Evolutionary conservation across 805 yeast genomes (phyloP).

Genomic region (Cyberlindnera americana): DNA sequence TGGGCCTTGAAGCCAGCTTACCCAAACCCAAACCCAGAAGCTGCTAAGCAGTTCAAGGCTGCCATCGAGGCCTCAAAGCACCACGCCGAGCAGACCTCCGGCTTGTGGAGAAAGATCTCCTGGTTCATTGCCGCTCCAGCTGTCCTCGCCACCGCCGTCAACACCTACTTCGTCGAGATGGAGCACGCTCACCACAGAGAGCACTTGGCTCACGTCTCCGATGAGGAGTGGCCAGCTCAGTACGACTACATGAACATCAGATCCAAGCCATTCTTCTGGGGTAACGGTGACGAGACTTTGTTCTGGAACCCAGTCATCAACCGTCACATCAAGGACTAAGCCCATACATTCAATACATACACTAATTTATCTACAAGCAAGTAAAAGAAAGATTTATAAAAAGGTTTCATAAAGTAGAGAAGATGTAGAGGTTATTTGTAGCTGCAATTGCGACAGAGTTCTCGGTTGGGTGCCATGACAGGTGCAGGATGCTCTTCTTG

Average conservation of each 20-base stretch:
- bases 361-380: slow-evolving; percentile 1
- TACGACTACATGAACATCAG: slow-evolving; percentile 92
- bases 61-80: slow-evolving; percentile 60
- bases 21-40: slow-evolving; percentile 39
- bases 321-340: slow-evolving; percentile 60
- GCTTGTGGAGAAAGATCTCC: slow-evolving; percentile 83
- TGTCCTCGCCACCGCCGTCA: slow-evolving; percentile 68
- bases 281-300: slow-evolving; percentile 95
- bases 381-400: not conserved
- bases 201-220: slow-evolving; percentile 64
- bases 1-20: slow-evolving; percentile 47
- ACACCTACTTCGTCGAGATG: slow-evolving; percentile 76
- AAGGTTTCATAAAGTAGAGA: slow-evolving; percentile 60
- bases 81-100: slow-evolving; percentile 77
- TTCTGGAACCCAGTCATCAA: slow-evolving; percentile 95
- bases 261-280: slow-evolving; percentile 92
- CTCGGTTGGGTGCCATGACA: slow-evolving; percentile 98
- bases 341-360: not conserved
- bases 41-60: slow-evolving; percentile 63
- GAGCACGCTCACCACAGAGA: slow-evolving; percentile 90
- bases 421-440: slow-evolving; percentile 87
- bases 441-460: slow-evolving; percentile 98
- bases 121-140: slow-evolving; percentile 80
- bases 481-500: slow-evolving; percentile 88
- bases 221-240: slow-evolving; percentile 90